These are phyloP conservation scores for Fusarium tupiense DNA, from an alignment of 2,329 filamentous ascomycete genomes.

Conservation along the genomic window DNA sequence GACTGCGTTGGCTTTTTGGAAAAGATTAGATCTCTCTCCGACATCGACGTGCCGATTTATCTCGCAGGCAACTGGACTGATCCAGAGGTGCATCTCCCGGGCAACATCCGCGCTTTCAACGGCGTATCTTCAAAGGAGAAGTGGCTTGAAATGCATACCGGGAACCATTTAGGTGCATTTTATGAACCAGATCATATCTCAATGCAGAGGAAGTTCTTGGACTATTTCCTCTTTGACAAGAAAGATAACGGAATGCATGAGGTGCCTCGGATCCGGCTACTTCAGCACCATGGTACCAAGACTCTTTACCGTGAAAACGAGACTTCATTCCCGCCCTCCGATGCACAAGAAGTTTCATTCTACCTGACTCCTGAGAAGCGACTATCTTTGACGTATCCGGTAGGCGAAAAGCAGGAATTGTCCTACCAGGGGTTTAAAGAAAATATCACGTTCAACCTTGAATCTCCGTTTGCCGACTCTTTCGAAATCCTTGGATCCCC, in stretches of 20 bases:
- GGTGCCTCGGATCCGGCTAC: background rate
- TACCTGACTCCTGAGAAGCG: fast-evolving
- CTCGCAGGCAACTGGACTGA: background rate
- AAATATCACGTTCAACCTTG: fast-evolving
- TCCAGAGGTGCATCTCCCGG: fast-evolving
- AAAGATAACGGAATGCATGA: background rate
- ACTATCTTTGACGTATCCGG: fast-evolving
- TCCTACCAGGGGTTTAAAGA: fast-evolving
- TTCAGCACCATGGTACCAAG: background rate
- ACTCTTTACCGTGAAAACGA: background rate
- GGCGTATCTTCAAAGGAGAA: background rate
- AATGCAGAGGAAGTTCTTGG: background rate
- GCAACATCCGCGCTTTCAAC: background rate
- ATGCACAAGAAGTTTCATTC: background rate
- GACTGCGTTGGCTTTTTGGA: background rate
- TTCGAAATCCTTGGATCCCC: background rate
- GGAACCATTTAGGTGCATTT: background rate
- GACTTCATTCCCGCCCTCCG: background rate
- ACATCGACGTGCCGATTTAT: background rate
- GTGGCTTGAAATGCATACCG: background rate
- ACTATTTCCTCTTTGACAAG: background rate
- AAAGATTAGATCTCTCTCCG: background rate
- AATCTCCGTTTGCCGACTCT: fast-evolving
- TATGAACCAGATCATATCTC: background rate
- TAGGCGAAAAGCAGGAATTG: fast-evolving